Conservation (phyloP, 2,329 filamentous ascomycete genomes). For the Purpureocillium lavendulum region DNA sequence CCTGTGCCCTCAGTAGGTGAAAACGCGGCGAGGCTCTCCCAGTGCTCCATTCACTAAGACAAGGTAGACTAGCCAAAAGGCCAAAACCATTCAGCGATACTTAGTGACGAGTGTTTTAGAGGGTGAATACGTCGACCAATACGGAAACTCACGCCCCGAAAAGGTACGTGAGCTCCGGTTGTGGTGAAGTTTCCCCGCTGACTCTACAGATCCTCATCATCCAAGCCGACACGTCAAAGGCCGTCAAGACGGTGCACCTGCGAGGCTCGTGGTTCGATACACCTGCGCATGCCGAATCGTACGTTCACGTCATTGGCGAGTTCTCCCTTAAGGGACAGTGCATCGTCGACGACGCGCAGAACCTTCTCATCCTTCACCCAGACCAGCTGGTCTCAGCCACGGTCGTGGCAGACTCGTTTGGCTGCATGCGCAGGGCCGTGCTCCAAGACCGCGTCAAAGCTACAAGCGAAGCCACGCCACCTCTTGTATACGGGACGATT, state of each 20-base stretch:
- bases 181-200: conserved; percentile 5
- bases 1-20: conserved; percentile 25
- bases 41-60: conserved; percentile 48
- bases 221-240: conserved; percentile 64
- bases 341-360: conserved; percentile 71
- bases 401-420: conserved; percentile 92
- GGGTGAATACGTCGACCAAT: conserved; percentile 56
- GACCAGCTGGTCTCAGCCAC: conserved; percentile 94
- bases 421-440: conserved; percentile 82
- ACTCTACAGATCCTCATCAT: conserved; percentile 64
- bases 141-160: conserved; percentile 52
- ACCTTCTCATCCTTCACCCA: conserved; percentile 85
- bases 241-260: conserved; percentile 61
- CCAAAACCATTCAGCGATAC: conserved; percentile 78
- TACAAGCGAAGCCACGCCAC: conserved; percentile 67
- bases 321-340: conserved; percentile 67
- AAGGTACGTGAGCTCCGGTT: conserved; percentile 49
- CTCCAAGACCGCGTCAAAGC: conserved; percentile 93
- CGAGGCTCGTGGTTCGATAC: conserved; percentile 84
- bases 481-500: conserved; percentile 86
- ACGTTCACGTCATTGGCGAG: conserved; percentile 77
- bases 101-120: conserved; percentile 67
- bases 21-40: conserved; percentile 10
- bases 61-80: conserved; percentile 57
- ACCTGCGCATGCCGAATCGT: conserved; percentile 62